These are phyloP conservation scores for Kingdonia uniflora DNA, from an alignment of 164 flowering plant genomes.

Conservation along the genomic window DNA sequence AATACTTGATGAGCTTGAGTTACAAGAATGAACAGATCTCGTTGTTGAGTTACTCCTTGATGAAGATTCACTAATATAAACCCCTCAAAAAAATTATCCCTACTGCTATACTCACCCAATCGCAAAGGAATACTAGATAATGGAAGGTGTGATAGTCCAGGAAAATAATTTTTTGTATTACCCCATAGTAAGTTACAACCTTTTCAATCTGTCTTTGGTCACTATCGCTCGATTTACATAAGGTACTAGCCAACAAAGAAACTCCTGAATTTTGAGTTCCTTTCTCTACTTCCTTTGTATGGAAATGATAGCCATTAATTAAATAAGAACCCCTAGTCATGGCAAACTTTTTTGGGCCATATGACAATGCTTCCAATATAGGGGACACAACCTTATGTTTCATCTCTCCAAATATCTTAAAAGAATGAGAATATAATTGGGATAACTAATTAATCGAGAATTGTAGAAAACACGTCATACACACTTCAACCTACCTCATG, in stretches of 20 bases:
- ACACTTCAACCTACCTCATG: neutral
- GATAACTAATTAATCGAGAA: neutral
- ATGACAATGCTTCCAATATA: neutral
- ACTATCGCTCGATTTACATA: neutral
- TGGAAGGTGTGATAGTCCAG: conserved; percentile 1
- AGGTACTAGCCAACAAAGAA: neutral
- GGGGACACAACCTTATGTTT: neutral
- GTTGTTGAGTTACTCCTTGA: conserved; percentile 1
- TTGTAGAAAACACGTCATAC: neutral
- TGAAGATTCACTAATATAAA: conserved; percentile 5
- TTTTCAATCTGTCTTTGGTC: neutral
- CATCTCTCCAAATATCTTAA: neutral
- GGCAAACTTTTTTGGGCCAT: too few species aligned
- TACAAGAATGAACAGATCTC: conserved; percentile 3
- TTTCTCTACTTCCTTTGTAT: neutral
- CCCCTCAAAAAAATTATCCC: conserved; percentile 2
- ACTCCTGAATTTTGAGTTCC: conserved; percentile 2
- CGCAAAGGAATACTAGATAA: conserved; percentile 1
- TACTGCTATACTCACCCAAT: neutral
- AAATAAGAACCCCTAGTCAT: neutral
- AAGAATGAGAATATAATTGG: too few species aligned
- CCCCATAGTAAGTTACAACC: neutral
- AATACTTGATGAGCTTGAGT: neutral
- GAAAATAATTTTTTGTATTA: neutral
- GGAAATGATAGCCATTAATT: conserved; percentile 2